Evolutionary conservation across 106 monocot species (phyloP), one percentile per base, ranked within the genome.

Genomic region (Platanthera guangdongensis): DNA sequence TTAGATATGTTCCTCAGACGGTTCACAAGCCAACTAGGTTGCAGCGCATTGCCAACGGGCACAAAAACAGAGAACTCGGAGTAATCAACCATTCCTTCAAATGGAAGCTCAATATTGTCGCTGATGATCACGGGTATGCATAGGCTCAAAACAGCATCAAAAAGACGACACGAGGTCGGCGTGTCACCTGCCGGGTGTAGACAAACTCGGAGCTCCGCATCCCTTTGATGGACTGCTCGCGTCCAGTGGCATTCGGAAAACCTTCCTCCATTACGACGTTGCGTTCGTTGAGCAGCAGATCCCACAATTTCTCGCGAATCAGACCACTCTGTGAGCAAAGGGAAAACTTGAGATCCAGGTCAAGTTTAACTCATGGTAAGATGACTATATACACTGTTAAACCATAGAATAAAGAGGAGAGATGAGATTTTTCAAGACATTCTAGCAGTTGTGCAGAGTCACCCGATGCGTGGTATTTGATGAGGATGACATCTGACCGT

Each of bases 101-200:
- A 99, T 15, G 99, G 99, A 47, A 99, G 99, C 75, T 90, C 94
- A 30, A 99, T 90, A 57, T 85, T 72, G 70, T 99, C 94, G 53
- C 94, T 94, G 30, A 94, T 79, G 3, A 94, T 85, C 21, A 99
- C 92, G 0, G 99, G 99, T 70, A 99, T 94, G 64, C 99, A 99
- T 18, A 99, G 90, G 67, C 99, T 99, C 15, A 74, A 14, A 74
- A 99, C 53, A 7, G 99, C 94, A 78, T 99, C 99, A 60, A 99
- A 99, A 45, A 94, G 87, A 52, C 99, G 89, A 45, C 99, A 99
- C 28, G 99, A 99, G 13, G 90, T 99, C 13, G 99, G 99, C 9
- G 99, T 99, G 74, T 99, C 99, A 45, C 99, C 99, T 6, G 99
- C 99, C 4, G 99, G 99, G 59, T 94, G 94, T 54, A 99, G 77